A percentile compares a stretch with the other conserved stretches of the same genome.
Evolutionary conservation across 2,329 filamentous ascomycete species (phyloP).

Genomic region (Colletotrichum liriopes): DNA sequence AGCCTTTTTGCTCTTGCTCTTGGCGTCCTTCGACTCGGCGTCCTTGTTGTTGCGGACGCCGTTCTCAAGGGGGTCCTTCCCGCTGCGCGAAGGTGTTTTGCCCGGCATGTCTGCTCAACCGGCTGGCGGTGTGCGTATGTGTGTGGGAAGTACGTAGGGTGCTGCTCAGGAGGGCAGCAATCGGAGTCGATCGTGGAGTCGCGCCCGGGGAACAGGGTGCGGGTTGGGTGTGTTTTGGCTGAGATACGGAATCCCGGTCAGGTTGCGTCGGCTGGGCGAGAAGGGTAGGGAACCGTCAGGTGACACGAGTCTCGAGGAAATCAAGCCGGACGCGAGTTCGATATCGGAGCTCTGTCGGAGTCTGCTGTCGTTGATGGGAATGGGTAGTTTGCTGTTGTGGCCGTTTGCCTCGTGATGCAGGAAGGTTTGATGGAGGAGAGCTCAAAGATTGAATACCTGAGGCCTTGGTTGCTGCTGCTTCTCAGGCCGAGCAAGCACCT

Average conservation of each 20-base stretch:
- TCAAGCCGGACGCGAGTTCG: slow-evolving; percentile 1
- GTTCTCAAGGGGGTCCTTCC: slow-evolving; percentile 79
- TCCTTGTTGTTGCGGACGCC: slow-evolving; percentile 77
- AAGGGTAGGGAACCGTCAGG: slow-evolving; percentile 18
- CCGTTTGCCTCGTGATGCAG: slow-evolving; percentile 48
- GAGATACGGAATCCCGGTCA: slow-evolving; percentile 28
- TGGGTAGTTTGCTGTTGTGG: slow-evolving; percentile 31
- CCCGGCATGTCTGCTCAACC: slow-evolving; percentile 71
- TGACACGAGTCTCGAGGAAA: slow-evolving; percentile 15
- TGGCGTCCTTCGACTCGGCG: slow-evolving; percentile 80
- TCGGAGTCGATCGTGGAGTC: slow-evolving; percentile 23
- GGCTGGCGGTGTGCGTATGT: slow-evolving; percentile 28
- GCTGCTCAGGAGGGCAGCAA: slow-evolving; percentile 41
- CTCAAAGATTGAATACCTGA: slow-evolving; percentile 48
- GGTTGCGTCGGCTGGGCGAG: slow-evolving; percentile 5
- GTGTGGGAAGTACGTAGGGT: slow-evolving; percentile 29
- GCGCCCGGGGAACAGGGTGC: slow-evolving; percentile 28
- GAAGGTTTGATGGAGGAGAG: slow-evolving; percentile 50
- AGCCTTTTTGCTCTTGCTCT: slow-evolving; percentile 76
- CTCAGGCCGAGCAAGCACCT: slow-evolving; percentile 12
- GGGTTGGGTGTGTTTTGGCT: slow-evolving; percentile 29
- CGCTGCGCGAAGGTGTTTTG: slow-evolving; percentile 81
- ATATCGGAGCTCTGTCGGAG: slow-evolving; percentile 25
- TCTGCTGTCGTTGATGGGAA: slow-evolving; percentile 32
- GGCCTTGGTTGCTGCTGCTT: slow-evolving; percentile 38